Evolutionary conservation across 2,329 filamentous ascomycete species (phyloP), one percentile per base, ranked within the genome.

Genomic region (Fusarium austroafricanum): DNA sequence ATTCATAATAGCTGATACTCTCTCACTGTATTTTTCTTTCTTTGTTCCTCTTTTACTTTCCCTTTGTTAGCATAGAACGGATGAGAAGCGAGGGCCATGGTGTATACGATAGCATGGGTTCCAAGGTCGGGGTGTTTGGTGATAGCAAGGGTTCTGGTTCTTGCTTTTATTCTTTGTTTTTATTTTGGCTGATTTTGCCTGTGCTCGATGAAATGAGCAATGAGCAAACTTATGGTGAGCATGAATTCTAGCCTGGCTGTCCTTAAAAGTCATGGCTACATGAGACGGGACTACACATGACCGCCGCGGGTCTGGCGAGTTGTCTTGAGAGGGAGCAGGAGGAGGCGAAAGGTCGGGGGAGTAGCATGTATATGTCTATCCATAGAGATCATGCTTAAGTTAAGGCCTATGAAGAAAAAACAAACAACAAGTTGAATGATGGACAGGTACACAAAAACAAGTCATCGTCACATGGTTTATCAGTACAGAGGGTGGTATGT

Each of bases 21-120:
- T 31, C 20, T 14, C 26, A 20, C 7, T 35, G n/a, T 23, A 21
- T 33, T 51, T 51, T 53, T 18, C 40, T 55, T 29, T 39, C 15
- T 10, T 43, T 12, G 35, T 33, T 14, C 35, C 17, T 49, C 15
- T 23, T 12, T 18, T 53, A 26, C n/a, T 28, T 45, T 20, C 17
- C 10, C 26, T 39, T 43, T 47, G 14, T 47, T 51, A 26, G 33
- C 40, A 70, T 56, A 68, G 51, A 70, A 54, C n/a, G 43, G 47
- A 55, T 10, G 53, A 55, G 47, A 39, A 39, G 65, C 23, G 49
- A 61, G 47, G n/a, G 39, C 67, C 67, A 70, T 70, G 63, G 68
- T 47, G 45, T 65, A 70, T 14, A 70, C 67, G 67, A 70, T 71
- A 51, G 35, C 67, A 70, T 70, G 64, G 55, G 55, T 65, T 70